Base-by-base conservation (phyloP, 2,329 filamentous ascomycete species). In the Chrysoporthe puriensis region DNA sequence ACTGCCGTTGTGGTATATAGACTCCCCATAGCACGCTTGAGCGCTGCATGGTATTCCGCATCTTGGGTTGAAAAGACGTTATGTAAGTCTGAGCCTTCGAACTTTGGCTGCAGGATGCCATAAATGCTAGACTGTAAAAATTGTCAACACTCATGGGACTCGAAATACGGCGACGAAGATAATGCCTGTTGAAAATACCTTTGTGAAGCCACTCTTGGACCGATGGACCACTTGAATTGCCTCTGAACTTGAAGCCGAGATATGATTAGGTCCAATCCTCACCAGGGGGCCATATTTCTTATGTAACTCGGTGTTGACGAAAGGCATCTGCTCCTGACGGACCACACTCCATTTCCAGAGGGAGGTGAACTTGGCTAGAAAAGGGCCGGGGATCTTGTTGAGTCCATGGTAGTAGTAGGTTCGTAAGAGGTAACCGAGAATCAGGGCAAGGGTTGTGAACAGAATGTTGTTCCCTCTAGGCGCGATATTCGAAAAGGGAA, bases 241-340 rank as follows among this genome's bases (percentile, higher is more conserved):
- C 26, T 54, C 13, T 3, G 48, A n/a, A 21, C 36, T 57, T 13
- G 50, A 21, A 34, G 52, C 36, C 3, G 62, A 64, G 13, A 64
- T 21, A 26, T 64, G 62, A 18, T 64, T 64, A 6, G 62, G 62
- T 16, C 62, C 62, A 36, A 64, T 64, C 18, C 62, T 46, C n/a
- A 64, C 62, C 1, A 64, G 26, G 1, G 48, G 50, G 16, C 62
- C 62, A 16, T 46, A 64, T 5, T 64, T 46, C 21, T 46, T 9
- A 18, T 64, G 62, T 4, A 46, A 13, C 14, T 18, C 13, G 42
- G 36, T 21, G 52, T 42, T 46, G 26, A 32, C 16, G 2, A 32
- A 21, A 6, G 48, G 50, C 62, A 64, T 64, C 8, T 64, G 26
- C 50, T 64, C 48, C 16, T 11, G 4, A 44, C 40, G 52, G 1